phyloP scores from a whole-genome alignment of 805 yeast genomes.

The Nematodospora valgi region DNA sequence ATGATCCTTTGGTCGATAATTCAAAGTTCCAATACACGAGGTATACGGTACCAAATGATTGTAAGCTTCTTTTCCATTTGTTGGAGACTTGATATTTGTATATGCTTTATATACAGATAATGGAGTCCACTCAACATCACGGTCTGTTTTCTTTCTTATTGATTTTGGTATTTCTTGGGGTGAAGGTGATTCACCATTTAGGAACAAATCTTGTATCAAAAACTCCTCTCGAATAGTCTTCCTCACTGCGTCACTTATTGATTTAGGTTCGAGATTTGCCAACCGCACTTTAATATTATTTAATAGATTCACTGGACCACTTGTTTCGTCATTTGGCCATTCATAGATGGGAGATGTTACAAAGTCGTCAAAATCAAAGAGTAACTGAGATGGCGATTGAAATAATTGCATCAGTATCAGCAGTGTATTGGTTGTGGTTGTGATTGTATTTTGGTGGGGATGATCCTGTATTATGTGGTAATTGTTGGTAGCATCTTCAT shows the following conservation, averaged over 20 bases:
- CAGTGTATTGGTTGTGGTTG: constrained; percentile 5
- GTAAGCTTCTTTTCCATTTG: constrained; percentile 9
- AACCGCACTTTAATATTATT: constrained; percentile 6
- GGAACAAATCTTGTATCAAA: constrained; percentile 9
- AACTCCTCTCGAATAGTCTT: constrained; percentile 14
- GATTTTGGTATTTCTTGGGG: constrained; percentile 8
- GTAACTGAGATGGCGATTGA: constrained; percentile 3
- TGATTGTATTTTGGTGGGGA: constrained; percentile 1
- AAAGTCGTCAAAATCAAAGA: constrained; percentile 4
- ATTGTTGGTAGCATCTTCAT: constrained; percentile 3
- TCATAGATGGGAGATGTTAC: constrained; percentile 9
- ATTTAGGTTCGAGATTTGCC: constrained; percentile 9
- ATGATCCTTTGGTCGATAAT: constrained; percentile 12
- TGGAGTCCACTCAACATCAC: constrained; percentile 27
- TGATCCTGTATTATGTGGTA: constrained; percentile 2
- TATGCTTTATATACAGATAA: constrained; percentile 30
- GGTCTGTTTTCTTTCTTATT: constrained; percentile 7
- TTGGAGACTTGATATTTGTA: constrained; percentile 25
- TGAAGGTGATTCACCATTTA: constrained; percentile 5
- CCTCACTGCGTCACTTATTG: constrained; percentile 9
- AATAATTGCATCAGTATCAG: constrained; percentile 4
- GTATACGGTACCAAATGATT: constrained; percentile 12
- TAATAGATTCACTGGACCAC: constrained; percentile 5
- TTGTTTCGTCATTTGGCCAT: constrained; percentile 11
- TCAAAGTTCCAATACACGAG: constrained; percentile 11